Conservation (phyloP, 768 basidiomycete genomes). For the Nevesoporus exiguus region DNA sequence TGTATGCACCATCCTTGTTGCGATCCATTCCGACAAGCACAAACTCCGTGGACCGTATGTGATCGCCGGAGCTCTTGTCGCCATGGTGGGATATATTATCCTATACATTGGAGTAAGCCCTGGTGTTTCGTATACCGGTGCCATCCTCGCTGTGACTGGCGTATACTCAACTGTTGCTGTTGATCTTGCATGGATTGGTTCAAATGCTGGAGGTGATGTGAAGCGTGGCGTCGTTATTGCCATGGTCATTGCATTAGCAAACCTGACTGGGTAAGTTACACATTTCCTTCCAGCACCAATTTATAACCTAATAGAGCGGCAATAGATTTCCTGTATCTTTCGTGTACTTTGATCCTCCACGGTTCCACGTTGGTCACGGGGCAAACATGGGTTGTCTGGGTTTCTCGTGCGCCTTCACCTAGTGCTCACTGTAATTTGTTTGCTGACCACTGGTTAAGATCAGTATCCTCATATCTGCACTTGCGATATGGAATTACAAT, state of each 20-base stretch:
- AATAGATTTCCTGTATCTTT: conserved; percentile 40
- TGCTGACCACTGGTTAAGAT: conserved; percentile 29
- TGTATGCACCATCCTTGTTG: conserved; percentile 43
- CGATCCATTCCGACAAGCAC: conserved; percentile 15
- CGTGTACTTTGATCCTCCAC: conserved; percentile 37
- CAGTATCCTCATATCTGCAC: conserved; percentile 38
- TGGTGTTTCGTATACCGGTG: conserved; percentile 39
- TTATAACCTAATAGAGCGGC: background rate
- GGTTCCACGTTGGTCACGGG: conserved; percentile 37
- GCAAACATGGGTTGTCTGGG: conserved; percentile 35
- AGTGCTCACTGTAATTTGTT: conserved; percentile 20
- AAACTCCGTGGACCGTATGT: conserved; percentile 3
- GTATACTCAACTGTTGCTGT: conserved; percentile 50
- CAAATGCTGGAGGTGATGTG: conserved; percentile 55
- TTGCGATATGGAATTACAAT: conserved; percentile 48
- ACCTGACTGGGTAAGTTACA: conserved; percentile 43
- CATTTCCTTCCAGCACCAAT: conserved; percentile 12
- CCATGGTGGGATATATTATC: conserved; percentile 3
- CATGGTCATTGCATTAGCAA: conserved; percentile 41
- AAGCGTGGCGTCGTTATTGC: conserved; percentile 51
- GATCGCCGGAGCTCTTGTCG: conserved; percentile 1
- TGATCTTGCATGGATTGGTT: conserved; percentile 50
- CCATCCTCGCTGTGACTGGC: conserved; percentile 49
- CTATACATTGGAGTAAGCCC: background rate
- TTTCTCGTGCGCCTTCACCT: conserved; percentile 31